phyloP scores from a whole-genome alignment of 1,284 basidiomycete genomes.

The Schizophyllum amplum region DNA sequence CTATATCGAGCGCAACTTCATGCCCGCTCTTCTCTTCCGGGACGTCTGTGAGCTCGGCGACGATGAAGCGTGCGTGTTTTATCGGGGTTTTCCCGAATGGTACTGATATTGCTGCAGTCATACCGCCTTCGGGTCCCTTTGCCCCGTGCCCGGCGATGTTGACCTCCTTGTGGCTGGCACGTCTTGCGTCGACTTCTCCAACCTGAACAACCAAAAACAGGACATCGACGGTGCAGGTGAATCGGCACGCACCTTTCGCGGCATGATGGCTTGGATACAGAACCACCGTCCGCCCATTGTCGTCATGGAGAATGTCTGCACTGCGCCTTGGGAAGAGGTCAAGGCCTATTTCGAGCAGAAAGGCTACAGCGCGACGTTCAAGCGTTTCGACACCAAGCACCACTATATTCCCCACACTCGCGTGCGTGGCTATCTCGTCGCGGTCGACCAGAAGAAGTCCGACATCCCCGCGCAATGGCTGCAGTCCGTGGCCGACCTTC shows the following conservation, averaged over 20 bases:
- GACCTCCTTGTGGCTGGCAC: slow-evolving; percentile 90
- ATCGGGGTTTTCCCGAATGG: neutral
- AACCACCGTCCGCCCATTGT: slow-evolving; percentile 85
- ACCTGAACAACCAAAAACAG: slow-evolving; percentile 90
- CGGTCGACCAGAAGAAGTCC: slow-evolving; percentile 55
- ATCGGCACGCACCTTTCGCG: slow-evolving; percentile 83
- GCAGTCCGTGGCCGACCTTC: slow-evolving; percentile 51
- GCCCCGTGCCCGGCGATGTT: slow-evolving; percentile 83
- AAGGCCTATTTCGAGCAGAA: slow-evolving; percentile 69
- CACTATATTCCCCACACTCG: slow-evolving; percentile 95
- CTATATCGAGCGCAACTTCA: slow-evolving; percentile 95
- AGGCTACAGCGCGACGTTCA: slow-evolving; percentile 69
- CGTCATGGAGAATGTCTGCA: slow-evolving; percentile 91
- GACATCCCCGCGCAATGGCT: slow-evolving; percentile 68
- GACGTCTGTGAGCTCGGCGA: slow-evolving; percentile 90
- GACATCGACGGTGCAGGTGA: slow-evolving; percentile 83
- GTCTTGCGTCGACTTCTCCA: slow-evolving; percentile 95
- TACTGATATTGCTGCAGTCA: slow-evolving; percentile 38
- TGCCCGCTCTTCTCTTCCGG: slow-evolving; percentile 84
- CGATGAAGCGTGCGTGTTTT: slow-evolving; percentile 54
- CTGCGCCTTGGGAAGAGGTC: slow-evolving; percentile 82
- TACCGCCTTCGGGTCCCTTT: slow-evolving; percentile 87
- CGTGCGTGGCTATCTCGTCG: slow-evolving; percentile 82
- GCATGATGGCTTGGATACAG: slow-evolving; percentile 90
- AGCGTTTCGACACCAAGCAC: slow-evolving; percentile 84